Conservation (phyloP, 495 filamentous ascomycete genomes). For the Coniosporium apollinis region DNA sequence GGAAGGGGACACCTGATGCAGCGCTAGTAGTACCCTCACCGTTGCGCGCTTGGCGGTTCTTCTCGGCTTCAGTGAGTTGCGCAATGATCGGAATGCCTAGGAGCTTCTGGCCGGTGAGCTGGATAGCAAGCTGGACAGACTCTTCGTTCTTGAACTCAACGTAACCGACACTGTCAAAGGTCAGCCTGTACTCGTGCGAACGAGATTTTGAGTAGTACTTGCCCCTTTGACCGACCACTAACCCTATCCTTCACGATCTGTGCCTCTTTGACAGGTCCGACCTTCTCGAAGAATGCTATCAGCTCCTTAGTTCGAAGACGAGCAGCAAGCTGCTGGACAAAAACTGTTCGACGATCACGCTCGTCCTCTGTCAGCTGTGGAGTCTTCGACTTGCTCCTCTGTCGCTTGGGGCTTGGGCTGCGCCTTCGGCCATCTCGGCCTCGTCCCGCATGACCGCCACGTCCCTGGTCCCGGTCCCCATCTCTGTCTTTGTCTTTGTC, state of each 20-base stretch:
- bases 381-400: slow-evolving; percentile 4
- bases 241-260: slow-evolving; percentile 99
- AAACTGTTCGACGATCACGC: slow-evolving; percentile 89
- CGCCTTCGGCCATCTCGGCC: slow-evolving; percentile 37
- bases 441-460: slow-evolving; percentile 24
- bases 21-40: slow-evolving; percentile 49
- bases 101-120: slow-evolving; percentile 97
- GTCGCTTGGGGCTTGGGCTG: slow-evolving; percentile 30
- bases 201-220: slow-evolving; percentile 21
- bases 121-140: slow-evolving; percentile 81
- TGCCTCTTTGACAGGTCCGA: slow-evolving; percentile 90
- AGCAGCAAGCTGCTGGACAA: slow-evolving; percentile 92
- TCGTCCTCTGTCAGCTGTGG: slow-evolving; percentile 77
- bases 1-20: slow-evolving; percentile 75
- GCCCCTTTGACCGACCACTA: slow-evolving; percentile 96
- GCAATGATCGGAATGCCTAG: slow-evolving; percentile 97
- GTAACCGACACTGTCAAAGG: slow-evolving; percentile 69
- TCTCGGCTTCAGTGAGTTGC: slow-evolving; percentile 96
- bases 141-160: slow-evolving; percentile 98
- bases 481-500: slow-evolving; percentile 22
- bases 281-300: slow-evolving; percentile 89
- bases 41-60: slow-evolving; percentile 91
- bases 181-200: slow-evolving; percentile 1
- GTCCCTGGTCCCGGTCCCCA: slow-evolving; percentile 25
- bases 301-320: slow-evolving; percentile 85